These are phyloP conservation scores for Scortechinia acanthostroma DNA, from an alignment of 2,329 filamentous ascomycete species.

Conservation along the genomic window DNA sequence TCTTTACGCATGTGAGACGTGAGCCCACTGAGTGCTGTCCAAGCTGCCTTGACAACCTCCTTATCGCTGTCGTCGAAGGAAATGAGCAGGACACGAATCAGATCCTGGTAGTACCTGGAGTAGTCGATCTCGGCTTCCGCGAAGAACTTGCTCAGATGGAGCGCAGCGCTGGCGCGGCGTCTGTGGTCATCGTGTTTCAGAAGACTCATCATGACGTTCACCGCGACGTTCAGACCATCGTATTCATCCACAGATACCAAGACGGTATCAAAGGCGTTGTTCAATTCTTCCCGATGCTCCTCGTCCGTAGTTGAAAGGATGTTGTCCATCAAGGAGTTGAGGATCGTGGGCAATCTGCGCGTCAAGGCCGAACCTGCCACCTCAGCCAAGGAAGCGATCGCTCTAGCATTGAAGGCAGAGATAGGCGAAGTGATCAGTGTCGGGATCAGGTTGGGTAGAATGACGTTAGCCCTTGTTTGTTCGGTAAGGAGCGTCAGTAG, in stretches of 20 bases:
- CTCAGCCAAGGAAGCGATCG: conserved; percentile 83
- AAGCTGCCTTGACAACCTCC: conserved; percentile 81
- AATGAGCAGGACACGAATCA: conserved; percentile 82
- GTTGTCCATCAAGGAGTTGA: conserved; percentile 91
- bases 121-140: conserved; percentile 75
- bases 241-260: conserved; percentile 89
- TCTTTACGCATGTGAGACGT: conserved; percentile 89
- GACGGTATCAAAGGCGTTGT: conserved; percentile 78
- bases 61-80: conserved; percentile 83
- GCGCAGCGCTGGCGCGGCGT: conserved; percentile 70
- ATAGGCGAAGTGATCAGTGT: conserved; percentile 87
- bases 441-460: conserved; percentile 89
- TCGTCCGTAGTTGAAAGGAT: conserved; percentile 74
- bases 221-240: conserved; percentile 88
- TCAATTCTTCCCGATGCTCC: conserved; percentile 65
- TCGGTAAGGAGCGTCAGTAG: conserved; percentile 91
- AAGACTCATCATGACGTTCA: conserved; percentile 83
- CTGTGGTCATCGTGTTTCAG: conserved; percentile 89
- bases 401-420: conserved; percentile 87
- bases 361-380: conserved; percentile 90
- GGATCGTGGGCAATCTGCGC: conserved; percentile 76
- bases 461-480: conserved; percentile 87
- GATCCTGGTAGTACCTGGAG: conserved; percentile 90
- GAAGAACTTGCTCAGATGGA: conserved; percentile 83
- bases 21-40: conserved; percentile 78